Evolutionary conservation across 371 early-diverging fungal genomes (phyloP).

Genomic region (Smittium mucronatum): DNA sequence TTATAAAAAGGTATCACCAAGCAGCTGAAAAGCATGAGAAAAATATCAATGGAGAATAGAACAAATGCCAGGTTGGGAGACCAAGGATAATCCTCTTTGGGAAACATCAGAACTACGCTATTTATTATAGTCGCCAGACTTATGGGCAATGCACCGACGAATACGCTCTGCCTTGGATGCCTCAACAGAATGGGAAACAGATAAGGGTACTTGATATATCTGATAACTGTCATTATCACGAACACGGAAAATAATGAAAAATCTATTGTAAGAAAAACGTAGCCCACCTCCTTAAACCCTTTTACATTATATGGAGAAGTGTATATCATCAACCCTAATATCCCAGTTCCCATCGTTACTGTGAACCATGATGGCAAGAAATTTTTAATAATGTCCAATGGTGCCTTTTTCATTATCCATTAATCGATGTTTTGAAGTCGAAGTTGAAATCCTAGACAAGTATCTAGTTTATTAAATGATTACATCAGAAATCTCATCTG

Average conservation of each 20-base stretch:
- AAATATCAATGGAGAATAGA: constrained; percentile 32
- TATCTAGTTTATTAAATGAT: too few relatives aligned
- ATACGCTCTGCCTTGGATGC: constrained; percentile 34
- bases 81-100: constrained; percentile 23
- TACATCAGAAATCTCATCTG: too few relatives aligned
- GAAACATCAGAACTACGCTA: constrained; percentile 15
- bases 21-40: constrained; percentile 21
- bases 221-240: constrained; percentile 18
- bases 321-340: constrained; percentile 23
- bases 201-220: constrained; percentile 30
- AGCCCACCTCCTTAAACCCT: constrained; percentile 30
- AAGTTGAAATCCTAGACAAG: too few relatives aligned
- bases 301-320: constrained; percentile 32
- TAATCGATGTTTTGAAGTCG: too few relatives aligned
- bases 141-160: constrained; percentile 40
- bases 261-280: constrained; percentile 31
- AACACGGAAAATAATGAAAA: constrained; percentile 26
- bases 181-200: constrained; percentile 24
- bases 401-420: neutral
- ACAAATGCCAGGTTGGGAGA: constrained; percentile 27
- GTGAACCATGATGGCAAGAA: constrained; percentile 43
- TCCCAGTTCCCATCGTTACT: constrained; percentile 38
- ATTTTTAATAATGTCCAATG: constrained; percentile 25
- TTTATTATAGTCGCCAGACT: constrained; percentile 34
- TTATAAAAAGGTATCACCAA: constrained; percentile 31